Percentiles rank a stretch among this genome's conserved stretches.
Evolutionary conservation across 805 yeast genomes (phyloP).

Genomic region (Lipomyces kockii): DNA sequence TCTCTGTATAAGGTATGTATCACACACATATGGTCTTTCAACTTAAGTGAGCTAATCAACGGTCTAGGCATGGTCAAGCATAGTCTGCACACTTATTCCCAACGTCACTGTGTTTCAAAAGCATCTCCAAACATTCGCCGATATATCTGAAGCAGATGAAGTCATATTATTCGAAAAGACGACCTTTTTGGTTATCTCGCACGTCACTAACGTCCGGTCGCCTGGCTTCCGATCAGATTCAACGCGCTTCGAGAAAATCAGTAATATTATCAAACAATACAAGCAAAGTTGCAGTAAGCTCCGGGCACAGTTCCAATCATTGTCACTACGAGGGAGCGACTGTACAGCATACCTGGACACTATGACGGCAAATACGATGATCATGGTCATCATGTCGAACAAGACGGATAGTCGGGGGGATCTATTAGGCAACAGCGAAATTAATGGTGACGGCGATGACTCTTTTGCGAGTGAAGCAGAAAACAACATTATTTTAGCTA

Average conservation of each 20-base stretch:
- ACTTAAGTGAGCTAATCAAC: background rate
- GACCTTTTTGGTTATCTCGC: slow-evolving; percentile 81
- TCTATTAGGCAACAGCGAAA: background rate
- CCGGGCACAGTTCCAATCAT: slow-evolving; percentile 78
- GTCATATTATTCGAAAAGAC: slow-evolving; percentile 91
- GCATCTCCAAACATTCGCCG: slow-evolving; percentile 72
- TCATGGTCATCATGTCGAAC: slow-evolving; percentile 51
- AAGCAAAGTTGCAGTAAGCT: slow-evolving; percentile 89
- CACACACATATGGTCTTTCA: background rate
- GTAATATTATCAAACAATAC: slow-evolving; percentile 90
- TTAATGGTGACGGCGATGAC: slow-evolving; percentile 31
- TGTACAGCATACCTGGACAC: slow-evolving; percentile 50
- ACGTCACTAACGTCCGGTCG: slow-evolving; percentile 41
- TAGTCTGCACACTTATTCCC: slow-evolving; percentile 93
- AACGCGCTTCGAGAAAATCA: slow-evolving; percentile 89
- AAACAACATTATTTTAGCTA: slow-evolving; percentile 45
- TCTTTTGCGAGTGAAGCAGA: slow-evolving; percentile 40
- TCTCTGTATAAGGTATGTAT: slow-evolving; percentile 66
- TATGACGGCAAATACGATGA: slow-evolving; percentile 50
- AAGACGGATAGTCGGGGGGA: slow-evolving; percentile 7
- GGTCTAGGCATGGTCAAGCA: slow-evolving; percentile 83
- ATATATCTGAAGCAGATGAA: slow-evolving; percentile 80
- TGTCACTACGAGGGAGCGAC: slow-evolving; percentile 64
- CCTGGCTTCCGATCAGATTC: slow-evolving; percentile 63
- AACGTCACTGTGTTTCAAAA: slow-evolving; percentile 81